A percentile compares a stretch with the other conserved stretches of the same genome.
phyloP scores from a whole-genome alignment of 83 land plant genomes.

The Thuja plicata region DNA sequence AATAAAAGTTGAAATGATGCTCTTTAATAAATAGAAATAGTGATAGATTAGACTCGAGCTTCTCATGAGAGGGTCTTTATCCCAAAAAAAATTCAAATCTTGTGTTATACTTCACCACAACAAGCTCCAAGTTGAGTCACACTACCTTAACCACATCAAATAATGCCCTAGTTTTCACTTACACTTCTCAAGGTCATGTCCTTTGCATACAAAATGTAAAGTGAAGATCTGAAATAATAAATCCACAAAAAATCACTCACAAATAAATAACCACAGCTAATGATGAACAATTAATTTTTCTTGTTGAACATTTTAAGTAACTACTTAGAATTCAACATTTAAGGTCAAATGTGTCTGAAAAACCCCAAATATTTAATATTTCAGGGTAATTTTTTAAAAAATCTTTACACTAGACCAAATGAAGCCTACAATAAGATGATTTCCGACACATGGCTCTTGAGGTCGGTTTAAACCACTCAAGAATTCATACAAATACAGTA shows the following conservation, averaged over 20 bases:
- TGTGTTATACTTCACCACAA: not conserved
- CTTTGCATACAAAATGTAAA: not conserved
- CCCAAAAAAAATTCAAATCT: not conserved
- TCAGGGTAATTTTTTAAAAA: too few relatives aligned
- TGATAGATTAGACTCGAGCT: not conserved
- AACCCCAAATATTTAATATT: too few relatives aligned
- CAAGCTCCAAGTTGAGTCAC: not conserved
- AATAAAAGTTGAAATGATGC: not conserved
- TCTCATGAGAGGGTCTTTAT: not conserved
- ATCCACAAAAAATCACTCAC: not conserved
- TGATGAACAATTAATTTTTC: too few relatives aligned
- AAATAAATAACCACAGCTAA: not conserved
- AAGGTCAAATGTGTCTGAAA: too few relatives aligned
- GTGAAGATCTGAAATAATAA: not conserved
- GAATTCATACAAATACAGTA: too few relatives aligned
- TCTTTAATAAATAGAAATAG: not conserved
- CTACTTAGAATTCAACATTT: too few relatives aligned
- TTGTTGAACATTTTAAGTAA: too few relatives aligned
- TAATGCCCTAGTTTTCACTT: not conserved
- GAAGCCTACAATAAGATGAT: too few relatives aligned
- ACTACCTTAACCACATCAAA: constrained; percentile 8
- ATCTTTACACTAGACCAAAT: too few relatives aligned
- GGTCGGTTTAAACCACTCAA: too few relatives aligned
- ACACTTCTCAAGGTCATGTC: not conserved
- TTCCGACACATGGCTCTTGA: too few relatives aligned